Percentiles rank a stretch among this genome's conserved stretches.
phyloP scores from a whole-genome alignment of 1,284 basidiomycete genomes.

The Heterobasidion irregulare region DNA sequence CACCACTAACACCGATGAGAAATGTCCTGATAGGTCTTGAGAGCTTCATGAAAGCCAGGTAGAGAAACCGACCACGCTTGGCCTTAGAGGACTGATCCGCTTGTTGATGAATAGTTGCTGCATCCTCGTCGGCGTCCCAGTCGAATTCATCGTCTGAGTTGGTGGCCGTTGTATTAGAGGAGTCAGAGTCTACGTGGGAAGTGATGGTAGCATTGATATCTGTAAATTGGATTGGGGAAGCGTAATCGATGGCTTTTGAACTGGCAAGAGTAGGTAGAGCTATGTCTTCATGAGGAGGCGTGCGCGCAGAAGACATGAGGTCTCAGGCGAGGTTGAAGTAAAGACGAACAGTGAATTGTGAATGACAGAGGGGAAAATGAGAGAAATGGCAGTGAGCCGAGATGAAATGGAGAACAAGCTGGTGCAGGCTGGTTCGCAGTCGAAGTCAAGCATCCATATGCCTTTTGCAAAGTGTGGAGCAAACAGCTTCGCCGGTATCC shows the following conservation, averaged over 20 bases:
- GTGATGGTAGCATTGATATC: conserved; percentile 22
- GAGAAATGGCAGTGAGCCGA: neutral
- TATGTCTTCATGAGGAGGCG: conserved; percentile 1
- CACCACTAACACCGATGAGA: conserved; percentile 47
- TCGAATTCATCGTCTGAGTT: conserved; percentile 65
- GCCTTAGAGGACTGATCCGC: conserved; percentile 21
- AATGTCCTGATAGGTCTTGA: conserved; percentile 49
- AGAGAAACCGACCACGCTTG: conserved; percentile 48
- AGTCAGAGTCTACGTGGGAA: conserved; percentile 3
- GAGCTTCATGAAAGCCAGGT: conserved; percentile 61
- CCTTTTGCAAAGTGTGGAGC: too few species aligned
- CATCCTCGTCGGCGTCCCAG: conserved; percentile 55
- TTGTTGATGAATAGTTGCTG: neutral
- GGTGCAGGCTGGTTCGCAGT: too few species aligned
- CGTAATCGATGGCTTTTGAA: conserved; percentile 6
- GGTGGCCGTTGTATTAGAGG: conserved; percentile 48
- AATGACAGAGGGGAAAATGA: neutral
- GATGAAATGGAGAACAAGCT: too few species aligned
- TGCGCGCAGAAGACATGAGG: neutral
- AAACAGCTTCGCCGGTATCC: too few species aligned
- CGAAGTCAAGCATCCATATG: too few species aligned
- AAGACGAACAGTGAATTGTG: neutral
- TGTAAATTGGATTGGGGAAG: neutral
- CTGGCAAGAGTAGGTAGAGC: neutral
- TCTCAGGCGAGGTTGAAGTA: neutral